phyloP scores from a whole-genome alignment of 192 early-diverging fungal species.

The Funneliformis mosseae region DNA sequence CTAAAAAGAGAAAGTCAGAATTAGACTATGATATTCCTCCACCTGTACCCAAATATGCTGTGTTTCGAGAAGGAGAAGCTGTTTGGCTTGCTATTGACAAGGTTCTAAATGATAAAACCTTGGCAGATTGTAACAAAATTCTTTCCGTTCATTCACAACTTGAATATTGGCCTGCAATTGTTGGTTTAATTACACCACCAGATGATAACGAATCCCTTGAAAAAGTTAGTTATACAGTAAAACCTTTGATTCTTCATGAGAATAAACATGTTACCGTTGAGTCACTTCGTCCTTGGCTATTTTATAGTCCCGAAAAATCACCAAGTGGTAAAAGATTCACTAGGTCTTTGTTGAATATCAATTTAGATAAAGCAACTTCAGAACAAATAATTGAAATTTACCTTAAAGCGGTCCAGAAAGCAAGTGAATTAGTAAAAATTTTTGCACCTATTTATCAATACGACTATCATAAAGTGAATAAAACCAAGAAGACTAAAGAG shows the following conservation, averaged over 20 bases:
- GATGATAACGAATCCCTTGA: neutral
- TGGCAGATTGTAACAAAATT: neutral
- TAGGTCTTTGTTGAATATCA: neutral
- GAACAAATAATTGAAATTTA: neutral
- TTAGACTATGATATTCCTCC: neutral
- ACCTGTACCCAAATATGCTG: neutral
- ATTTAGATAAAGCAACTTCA: neutral
- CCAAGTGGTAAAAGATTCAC: neutral
- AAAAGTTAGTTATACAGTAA: neutral
- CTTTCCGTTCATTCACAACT: neutral
- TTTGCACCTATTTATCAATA: neutral
- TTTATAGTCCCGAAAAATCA: neutral
- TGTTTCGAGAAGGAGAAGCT: neutral
- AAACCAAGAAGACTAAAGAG: neutral
- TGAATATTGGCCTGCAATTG: neutral
- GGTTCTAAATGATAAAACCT: neutral
- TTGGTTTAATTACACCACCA: neutral
- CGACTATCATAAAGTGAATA: neutral
- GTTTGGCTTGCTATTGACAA: neutral
- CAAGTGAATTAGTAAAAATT: neutral
- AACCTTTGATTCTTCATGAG: neutral
- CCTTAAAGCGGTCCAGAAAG: neutral
- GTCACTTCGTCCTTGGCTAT: conserved; percentile 1
- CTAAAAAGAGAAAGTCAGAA: neutral
- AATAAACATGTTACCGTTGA: neutral